Base-by-base conservation (phyloP, 2,329 filamentous ascomycete genomes). In the Huntiella moniliformis region DNA sequence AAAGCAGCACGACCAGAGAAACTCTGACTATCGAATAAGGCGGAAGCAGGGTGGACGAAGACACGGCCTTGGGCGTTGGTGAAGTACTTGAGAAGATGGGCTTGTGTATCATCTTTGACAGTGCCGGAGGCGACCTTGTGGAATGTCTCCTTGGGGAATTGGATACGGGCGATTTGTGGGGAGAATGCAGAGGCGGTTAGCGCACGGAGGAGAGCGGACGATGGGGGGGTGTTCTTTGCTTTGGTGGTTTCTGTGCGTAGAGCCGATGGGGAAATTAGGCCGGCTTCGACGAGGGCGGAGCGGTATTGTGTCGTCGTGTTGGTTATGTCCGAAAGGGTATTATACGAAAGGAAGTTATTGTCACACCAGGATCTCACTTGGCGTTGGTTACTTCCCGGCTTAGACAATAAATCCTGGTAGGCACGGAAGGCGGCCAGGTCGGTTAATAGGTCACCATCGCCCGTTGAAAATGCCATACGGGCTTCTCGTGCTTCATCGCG, bases 121-220 rank as follows among this genome's bases (percentile, higher is more conserved):
- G 91, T 84, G 5, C 91, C 91, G 1, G 84, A 83, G 52, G 92
- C 74, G 2, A 83, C 85, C 33, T 79, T 77, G 10, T 83, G 82
- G 60, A 92, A 98, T 61, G 95, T 96, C 66, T 93, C 93, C 63
- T 94, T 85, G 0, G 91, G 91, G 54, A 95, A 84, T 52, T 86
- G 80, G 57, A 98, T 94, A 45, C 87, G 77, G 11, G 86, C 86
- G 52, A 95, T 77, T 61, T 96, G 88, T 0, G 91, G 91, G 28
- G 76, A 73, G 59, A 85, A 84, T 3, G 81, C 77, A 3, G 78
- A 79, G 3, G 80, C 80, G 18, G 83, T 72, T 17, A 86, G 63
- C 1, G 79, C 80, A 16, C 80, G 74, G 15, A 85, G 64, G 18
- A 86, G 68, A 11, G 68, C 60, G 13, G 58, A 57, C 8, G 44